Evolutionary conservation across 257 asterid species (phyloP).

Genomic region (Datura wrightii): DNA sequence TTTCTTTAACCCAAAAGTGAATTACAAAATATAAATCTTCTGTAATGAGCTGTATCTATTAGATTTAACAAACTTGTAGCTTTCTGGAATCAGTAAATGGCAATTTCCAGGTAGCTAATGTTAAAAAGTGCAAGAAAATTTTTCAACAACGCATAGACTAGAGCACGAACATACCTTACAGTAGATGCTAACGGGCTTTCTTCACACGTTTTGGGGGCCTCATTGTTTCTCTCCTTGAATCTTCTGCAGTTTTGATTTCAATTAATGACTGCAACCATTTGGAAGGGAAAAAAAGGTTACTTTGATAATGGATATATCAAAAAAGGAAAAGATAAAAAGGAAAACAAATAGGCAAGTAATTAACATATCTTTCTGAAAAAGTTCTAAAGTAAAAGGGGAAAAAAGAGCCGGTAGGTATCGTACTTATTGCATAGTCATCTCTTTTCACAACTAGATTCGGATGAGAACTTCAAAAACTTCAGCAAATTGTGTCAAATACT

Average conservation of each 20-base stretch:
- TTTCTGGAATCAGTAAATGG: slow-evolving; percentile 1
- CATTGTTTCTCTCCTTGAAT: slow-evolving; percentile 57
- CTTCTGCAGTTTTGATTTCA: slow-evolving; percentile 54
- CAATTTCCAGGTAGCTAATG: slow-evolving; percentile 5
- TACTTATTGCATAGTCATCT: background rate
- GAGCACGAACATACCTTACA: slow-evolving; percentile 3
- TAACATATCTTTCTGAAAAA: background rate
- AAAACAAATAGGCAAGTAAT: background rate
- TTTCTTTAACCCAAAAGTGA: background rate
- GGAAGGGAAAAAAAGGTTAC: slow-evolving; percentile 27
- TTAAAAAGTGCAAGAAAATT: background rate
- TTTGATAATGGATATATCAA: background rate
- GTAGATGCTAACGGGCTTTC: slow-evolving; percentile 53
- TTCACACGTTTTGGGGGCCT: slow-evolving; percentile 72
- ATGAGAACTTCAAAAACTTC: background rate
- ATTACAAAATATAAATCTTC: background rate
- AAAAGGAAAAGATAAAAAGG: background rate
- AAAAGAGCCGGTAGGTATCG: background rate
- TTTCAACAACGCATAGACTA: background rate
- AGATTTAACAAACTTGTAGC: background rate
- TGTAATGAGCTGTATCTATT: background rate
- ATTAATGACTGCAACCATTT: slow-evolving; percentile 59
- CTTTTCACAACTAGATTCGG: background rate
- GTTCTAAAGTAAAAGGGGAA: background rate
- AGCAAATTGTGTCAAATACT: background rate